Percentiles rank a stretch among this genome's conserved stretches.
Conservation (phyloP, 106 monocot genomes). For the Phalaenopsis equestris region DNA sequence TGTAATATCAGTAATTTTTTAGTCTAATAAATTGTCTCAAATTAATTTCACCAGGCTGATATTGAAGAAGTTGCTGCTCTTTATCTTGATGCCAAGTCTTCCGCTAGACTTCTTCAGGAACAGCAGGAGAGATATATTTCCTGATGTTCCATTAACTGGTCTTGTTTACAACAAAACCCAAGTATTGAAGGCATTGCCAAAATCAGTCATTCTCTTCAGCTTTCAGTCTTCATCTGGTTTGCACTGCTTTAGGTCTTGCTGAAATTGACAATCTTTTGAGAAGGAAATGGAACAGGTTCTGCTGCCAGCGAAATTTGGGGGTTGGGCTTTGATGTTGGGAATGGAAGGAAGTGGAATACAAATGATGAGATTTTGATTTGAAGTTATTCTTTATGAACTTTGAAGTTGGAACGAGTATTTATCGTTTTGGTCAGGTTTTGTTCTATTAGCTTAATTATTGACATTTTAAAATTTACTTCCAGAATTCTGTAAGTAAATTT, state of each 20-base stretch:
- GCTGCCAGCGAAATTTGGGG: not conserved
- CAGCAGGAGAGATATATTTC: slow-evolving; percentile 79
- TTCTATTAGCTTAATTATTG: too few relatives aligned
- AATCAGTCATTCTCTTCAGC: not conserved
- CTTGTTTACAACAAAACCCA: not conserved
- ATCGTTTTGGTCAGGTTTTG: too few relatives aligned
- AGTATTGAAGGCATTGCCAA: not conserved
- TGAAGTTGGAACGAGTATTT: not conserved
- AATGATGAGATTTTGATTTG: not conserved
- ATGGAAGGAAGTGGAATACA: not conserved
- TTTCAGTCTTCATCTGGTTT: not conserved
- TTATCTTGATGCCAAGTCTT: slow-evolving; percentile 84
- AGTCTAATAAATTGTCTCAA: not conserved
- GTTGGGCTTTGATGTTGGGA: not conserved
- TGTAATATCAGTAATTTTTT: not conserved
- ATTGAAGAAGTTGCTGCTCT: slow-evolving; percentile 70
- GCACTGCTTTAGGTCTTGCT: too few relatives aligned
- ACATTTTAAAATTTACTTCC: too few relatives aligned
- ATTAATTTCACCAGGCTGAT: slow-evolving; percentile 44
- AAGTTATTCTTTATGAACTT: not conserved
- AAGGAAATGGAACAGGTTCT: not conserved
- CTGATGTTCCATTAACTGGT: slow-evolving; percentile 1
- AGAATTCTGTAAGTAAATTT: too few relatives aligned
- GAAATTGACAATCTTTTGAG: too few relatives aligned
- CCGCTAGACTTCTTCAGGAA: slow-evolving; percentile 79